Evolutionary conservation across 139 green algal genomes (phyloP), one percentile per base, ranked within the genome.

Genomic region (Coelastrella sp.): DNA sequence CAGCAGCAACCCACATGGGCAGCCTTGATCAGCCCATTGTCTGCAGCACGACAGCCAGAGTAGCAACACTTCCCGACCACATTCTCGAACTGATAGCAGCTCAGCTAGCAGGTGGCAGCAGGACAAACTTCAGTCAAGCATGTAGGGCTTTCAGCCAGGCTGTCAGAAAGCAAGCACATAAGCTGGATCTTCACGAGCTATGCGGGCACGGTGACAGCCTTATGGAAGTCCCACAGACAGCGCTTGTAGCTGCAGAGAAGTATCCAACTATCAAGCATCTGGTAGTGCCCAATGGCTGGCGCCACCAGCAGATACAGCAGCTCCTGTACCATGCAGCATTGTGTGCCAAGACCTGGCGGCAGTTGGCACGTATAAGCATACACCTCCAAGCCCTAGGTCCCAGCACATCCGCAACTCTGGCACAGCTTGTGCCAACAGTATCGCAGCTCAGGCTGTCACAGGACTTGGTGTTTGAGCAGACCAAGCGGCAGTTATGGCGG

Each of bases 401-500:
- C 22, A 68, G 54, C 10, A 66, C 68, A 58, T 14, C 19, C 19
- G 66, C 66, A 19, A 22, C 47, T n/a, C 16, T 88, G 6, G 83
- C 54, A 4, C 10, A 68, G 66, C 54, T 88, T 3, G 83, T 57
- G 7, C 83, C 83, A 7, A 20, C 22, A 7, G 17, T 88, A n/a
- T 80, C 58, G 10, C 83, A 88, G 68, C 54, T 88, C 4, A 68
- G 17, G 20, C 56, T 88, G 56, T 80, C 83, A 13, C 83, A 80
- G 54, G 83, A 88, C 54, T 32, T 88, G 83, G 83, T 68, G 4
- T 88, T 71, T 80, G 83, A 88, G 20, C 83, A n/a, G 54, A 88
- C 83, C 4, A 75, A 8, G 23, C 77, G 23, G n/a, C 83, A 88
- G 68, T 66, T 20, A 16, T 80, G 83, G 83, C 83, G 83, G 5